Evolutionary conservation across 179 eudicot genomes (phyloP), one percentile per base, ranked within the genome.

Genomic region (Beta lomatogona): DNA sequence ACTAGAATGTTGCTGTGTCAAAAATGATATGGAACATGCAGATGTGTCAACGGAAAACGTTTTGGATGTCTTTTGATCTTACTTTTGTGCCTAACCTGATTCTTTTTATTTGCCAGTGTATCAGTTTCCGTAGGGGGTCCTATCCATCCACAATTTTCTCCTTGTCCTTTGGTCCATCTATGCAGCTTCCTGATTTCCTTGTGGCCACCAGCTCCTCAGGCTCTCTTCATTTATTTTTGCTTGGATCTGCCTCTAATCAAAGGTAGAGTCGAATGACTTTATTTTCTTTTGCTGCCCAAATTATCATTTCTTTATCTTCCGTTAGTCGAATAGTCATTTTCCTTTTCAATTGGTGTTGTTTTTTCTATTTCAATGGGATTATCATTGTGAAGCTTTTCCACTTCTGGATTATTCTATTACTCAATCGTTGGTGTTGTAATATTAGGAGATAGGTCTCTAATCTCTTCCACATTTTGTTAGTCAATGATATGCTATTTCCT

Each of bases 121-220:
- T 90, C 82, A 95, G 97, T 84, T 92, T 95, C 85, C 88, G 98
- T 77, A 92, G 98, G 87, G 98, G 98, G 44, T 79, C 98, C 83
- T 93, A 92, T 83, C 88, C 94, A 52, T 93, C 98, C 65, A 88
- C 91, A 70, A 89, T 95, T 83, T 95, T 87, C 87, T 93, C 97
- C 77, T 83, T 95, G 90, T 92, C 97, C 79, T 91, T 95, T 84
- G 95, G 94, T 77, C 91, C 93, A 14, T 90, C 95, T 54, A 79
- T 83, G 82, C 90, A 89, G 79, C 88, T 89, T 79, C 97, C 98
- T 78, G 97, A 92, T 85, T 81, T 89, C 86, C 91, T 93, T 85
- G 90, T 84, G 65, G 95, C 97, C 76, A 92, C 97, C 58, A 93
- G 98, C 89, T 95, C 95, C 71, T 90, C 98, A 5, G 98, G 98